Evolutionary conservation across 345 rosid species (phyloP).

Genomic region (Isatis tinctoria): DNA sequence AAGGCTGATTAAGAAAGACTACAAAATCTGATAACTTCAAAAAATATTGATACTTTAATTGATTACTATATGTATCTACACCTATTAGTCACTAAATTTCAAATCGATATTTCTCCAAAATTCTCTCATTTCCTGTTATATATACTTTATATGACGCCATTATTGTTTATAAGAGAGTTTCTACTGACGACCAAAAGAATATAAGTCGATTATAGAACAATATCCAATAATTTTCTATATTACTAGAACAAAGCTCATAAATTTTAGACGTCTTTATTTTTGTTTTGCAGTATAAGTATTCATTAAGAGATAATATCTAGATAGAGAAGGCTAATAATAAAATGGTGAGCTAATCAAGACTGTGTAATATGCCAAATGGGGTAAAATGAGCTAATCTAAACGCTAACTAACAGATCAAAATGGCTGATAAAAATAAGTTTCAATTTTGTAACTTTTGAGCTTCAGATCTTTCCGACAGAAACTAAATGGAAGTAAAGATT

Average conservation of each 20-base stretch:
- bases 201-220: conserved; percentile 1
- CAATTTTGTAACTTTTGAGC: conserved; percentile 20
- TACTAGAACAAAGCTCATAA: neutral
- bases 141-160: neutral
- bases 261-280: neutral
- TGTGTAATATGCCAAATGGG: conserved; percentile 9
- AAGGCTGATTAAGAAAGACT: neutral
- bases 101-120: conserved; percentile 5
- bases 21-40: conserved; percentile 5
- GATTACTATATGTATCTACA: conserved; percentile 3
- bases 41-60: conserved; percentile 2
- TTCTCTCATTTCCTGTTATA: neutral
- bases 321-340: neutral
- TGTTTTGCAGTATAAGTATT: neutral
- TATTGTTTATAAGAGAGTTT: neutral
- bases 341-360: neutral
- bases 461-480: conserved; percentile 6
- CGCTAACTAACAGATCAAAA: neutral
- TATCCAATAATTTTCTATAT: neutral
- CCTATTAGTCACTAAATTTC: conserved; percentile 20
- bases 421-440: neutral
- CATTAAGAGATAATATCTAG: neutral
- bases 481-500: neutral
- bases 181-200: neutral
- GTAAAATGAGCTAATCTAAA: conserved; percentile 1